phyloP scores from a whole-genome alignment of 148 eudicot genomes.

The Bassia scoparia region DNA sequence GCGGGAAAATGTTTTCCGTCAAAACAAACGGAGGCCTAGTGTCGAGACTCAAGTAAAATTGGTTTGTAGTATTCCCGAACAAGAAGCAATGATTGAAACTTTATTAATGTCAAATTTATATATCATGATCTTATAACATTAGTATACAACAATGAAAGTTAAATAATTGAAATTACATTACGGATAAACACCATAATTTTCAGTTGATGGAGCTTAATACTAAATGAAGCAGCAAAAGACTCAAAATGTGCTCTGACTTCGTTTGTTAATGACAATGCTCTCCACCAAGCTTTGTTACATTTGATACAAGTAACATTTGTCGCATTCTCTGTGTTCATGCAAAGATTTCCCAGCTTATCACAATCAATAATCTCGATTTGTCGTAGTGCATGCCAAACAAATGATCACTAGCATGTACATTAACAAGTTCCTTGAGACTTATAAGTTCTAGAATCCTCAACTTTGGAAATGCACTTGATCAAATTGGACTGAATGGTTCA shows the following conservation, averaged over 20 bases:
- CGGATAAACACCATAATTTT: no score
- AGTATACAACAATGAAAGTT: no score
- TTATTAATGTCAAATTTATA: no score
- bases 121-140: no score
- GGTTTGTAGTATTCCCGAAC: no score
- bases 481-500: not conserved
- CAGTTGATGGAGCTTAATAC: no score
- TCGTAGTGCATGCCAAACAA: conserved; percentile 14
- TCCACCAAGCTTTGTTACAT: conserved; percentile 25
- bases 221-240: conserved; percentile 14
- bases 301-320: conserved; percentile 10
- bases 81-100: no score
- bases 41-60: no score
- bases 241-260: conserved; percentile 21
- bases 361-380: conserved; percentile 16
- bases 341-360: conserved; percentile 10
- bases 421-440: conserved; percentile 11
- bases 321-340: conserved; percentile 11
- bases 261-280: not conserved
- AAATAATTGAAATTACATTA: no score
- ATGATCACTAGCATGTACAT: conserved; percentile 4
- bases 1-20: no score
- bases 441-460: conserved; percentile 13
- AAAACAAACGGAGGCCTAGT: no score
- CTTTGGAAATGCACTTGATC: conserved; percentile 7